These are phyloP conservation scores for Fulvia fulva DNA, from an alignment of 2,329 filamentous ascomycete genomes.

Conservation along the genomic window DNA sequence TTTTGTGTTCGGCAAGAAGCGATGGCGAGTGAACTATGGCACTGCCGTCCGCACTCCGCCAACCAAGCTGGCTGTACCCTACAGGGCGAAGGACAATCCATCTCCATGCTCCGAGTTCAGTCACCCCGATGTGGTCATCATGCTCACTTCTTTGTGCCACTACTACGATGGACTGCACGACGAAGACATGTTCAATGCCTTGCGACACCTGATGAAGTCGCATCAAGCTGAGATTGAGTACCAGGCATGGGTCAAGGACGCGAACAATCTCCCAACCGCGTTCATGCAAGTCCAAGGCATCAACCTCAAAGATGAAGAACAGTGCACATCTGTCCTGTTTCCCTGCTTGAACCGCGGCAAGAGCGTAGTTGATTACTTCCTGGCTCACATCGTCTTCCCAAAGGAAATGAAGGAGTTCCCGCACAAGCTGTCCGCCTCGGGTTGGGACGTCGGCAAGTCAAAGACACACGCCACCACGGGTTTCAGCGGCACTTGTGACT, in stretches of 20 bases:
- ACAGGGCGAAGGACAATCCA: constrained; percentile 61
- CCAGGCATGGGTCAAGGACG: constrained; percentile 21
- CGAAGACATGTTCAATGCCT: constrained; percentile 40
- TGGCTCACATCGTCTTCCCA: constrained; percentile 65
- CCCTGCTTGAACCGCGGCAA: constrained; percentile 52
- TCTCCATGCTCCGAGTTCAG: constrained; percentile 62
- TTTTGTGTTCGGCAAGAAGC: constrained; percentile 57
- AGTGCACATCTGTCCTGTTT: constrained; percentile 23
- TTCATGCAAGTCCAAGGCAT: constrained; percentile 24
- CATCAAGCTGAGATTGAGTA: constrained; percentile 30
- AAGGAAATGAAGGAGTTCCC: constrained; percentile 62
- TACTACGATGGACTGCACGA: constrained; percentile 59
- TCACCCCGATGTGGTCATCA: constrained; percentile 63
- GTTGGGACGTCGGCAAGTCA: constrained; percentile 60
- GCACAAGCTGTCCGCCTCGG: constrained; percentile 60
- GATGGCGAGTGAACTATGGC: constrained; percentile 63
- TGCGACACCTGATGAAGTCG: constrained; percentile 23
- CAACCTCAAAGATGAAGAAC: constrained; percentile 27
- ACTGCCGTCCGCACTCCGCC: constrained; percentile 46
- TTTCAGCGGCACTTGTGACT: constrained; percentile 70
- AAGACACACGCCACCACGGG: constrained; percentile 58
- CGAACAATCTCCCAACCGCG: constrained; percentile 9
- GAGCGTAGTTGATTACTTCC: constrained; percentile 59
- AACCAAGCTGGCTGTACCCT: constrained; percentile 60
- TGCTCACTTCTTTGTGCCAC: constrained; percentile 63